These are phyloP conservation scores for Phoenix roebelenii DNA, from an alignment of 176 grass and related monocot genomes.

Conservation along the genomic window DNA sequence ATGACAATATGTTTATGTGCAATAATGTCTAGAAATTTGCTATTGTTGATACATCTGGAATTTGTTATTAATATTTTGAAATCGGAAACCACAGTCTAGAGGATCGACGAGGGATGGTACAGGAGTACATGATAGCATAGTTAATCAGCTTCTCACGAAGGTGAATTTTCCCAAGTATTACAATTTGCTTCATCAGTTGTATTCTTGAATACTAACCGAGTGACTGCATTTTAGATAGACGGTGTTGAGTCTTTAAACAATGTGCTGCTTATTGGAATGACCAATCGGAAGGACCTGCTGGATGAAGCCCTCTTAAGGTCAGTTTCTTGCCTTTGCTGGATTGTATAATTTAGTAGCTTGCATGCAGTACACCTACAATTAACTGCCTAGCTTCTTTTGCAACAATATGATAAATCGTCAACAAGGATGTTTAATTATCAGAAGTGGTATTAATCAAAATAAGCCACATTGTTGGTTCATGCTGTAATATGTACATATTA, in stretches of 20 bases:
- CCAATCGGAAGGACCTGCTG: conserved; percentile 94
- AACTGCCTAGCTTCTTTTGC: no score
- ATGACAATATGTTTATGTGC: no score
- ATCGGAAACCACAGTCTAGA: conserved; percentile 53
- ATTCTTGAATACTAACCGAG: conserved; percentile 20
- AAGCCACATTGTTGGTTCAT: no score
- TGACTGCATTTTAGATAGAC: conserved; percentile 62
- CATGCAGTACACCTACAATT: no score
- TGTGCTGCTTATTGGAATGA: conserved; percentile 98
- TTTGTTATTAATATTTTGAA: conserved; percentile 10
- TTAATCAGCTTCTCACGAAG: conserved; percentile 97
- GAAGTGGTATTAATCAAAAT: no score
- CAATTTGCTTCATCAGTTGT: no score
- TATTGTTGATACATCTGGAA: not conserved
- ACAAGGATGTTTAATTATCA: no score
- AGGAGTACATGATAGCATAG: conserved; percentile 93
- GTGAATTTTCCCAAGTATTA: conserved; percentile 19
- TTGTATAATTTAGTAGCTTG: no score
- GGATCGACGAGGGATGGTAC: conserved; percentile 90
- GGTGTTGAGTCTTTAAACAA: conserved; percentile 94
- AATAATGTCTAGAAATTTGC: no score
- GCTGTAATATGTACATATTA: no score
- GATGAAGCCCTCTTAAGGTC: conserved; percentile 94
- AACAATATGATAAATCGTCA: no score
- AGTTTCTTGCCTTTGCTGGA: conserved; percentile 10